phyloP scores from a whole-genome alignment of 2,329 filamentous ascomycete species.

The Zymoseptoria pseudotritici region DNA sequence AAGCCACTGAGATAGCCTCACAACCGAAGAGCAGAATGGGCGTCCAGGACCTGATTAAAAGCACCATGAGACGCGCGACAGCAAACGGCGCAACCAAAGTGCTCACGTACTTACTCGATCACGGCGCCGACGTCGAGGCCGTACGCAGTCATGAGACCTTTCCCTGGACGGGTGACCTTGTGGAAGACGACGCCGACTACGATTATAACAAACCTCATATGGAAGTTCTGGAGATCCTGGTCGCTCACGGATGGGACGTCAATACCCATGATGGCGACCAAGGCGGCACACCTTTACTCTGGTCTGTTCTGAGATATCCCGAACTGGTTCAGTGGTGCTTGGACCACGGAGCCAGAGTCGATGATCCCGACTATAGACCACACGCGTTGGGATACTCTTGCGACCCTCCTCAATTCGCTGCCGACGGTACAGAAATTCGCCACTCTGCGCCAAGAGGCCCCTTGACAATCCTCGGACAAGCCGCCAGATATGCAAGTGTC shows the following conservation, averaged over 20 bases:
- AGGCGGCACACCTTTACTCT: background rate
- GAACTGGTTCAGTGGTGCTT: constrained; percentile 1
- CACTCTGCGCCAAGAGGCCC: background rate
- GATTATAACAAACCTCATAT: background rate
- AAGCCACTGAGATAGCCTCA: background rate
- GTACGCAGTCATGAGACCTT: background rate
- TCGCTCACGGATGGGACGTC: background rate
- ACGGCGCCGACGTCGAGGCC: background rate
- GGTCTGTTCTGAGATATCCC: background rate
- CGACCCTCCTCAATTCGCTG: no score
- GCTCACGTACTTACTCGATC: background rate
- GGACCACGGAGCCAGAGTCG: background rate
- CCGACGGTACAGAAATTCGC: background rate
- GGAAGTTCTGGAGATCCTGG: background rate
- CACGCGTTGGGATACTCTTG: no score
- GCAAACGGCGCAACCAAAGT: background rate
- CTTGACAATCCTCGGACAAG: background rate
- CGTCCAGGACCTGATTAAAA: background rate
- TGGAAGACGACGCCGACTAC: background rate
- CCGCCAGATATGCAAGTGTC: background rate
- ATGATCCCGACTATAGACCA: background rate
- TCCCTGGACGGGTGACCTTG: background rate
- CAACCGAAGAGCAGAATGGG: background rate
- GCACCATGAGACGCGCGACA: background rate
- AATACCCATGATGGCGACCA: background rate